Percentiles rank a stretch among this genome's conserved stretches.
phyloP scores from a whole-genome alignment of 2,329 filamentous ascomycete species.

The Cladosporium sp. region DNA sequence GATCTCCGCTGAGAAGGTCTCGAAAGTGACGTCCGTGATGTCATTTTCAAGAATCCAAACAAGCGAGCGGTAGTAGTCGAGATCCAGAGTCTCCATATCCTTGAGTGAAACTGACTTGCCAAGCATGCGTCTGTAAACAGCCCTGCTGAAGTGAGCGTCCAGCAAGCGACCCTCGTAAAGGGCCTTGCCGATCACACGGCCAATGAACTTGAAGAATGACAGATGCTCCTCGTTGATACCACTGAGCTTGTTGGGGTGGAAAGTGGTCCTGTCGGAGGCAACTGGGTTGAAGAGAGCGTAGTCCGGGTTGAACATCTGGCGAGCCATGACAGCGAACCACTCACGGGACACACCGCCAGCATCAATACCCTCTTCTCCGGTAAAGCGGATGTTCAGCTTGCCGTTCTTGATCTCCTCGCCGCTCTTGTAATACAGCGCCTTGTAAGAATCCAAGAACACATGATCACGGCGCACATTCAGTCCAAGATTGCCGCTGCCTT shows the following conservation, averaged over 20 bases:
- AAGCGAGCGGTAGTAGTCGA: conserved; percentile 98
- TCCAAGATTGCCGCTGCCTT: conserved; percentile 71
- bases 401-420: conserved; percentile 98
- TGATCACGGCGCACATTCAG: conserved; percentile 87
- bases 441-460: conserved; percentile 97
- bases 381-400: conserved; percentile 96
- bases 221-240: conserved; percentile 92
- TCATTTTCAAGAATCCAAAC: conserved; percentile 99
- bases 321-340: conserved; percentile 96
- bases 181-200: conserved; percentile 95
- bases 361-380: conserved; percentile 95
- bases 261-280: conserved; percentile 93
- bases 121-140: conserved; percentile 96
- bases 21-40: conserved; percentile 94
- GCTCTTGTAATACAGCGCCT: conserved; percentile 93
- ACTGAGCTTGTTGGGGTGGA: conserved; percentile 95
- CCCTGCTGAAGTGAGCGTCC: conserved; percentile 97
- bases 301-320: conserved; percentile 98
- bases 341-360: conserved; percentile 95
- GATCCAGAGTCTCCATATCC: conserved; percentile 97
- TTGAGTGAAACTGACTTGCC: conserved; percentile 95
- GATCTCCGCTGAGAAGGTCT: conserved; percentile 91
- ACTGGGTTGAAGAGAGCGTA: conserved; percentile 96
- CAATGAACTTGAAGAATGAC: conserved; percentile 99
- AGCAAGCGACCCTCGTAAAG: conserved; percentile 93